These are phyloP conservation scores for Solanum pinnatisectum DNA, from an alignment of 257 asterid genomes.

Conservation along the genomic window DNA sequence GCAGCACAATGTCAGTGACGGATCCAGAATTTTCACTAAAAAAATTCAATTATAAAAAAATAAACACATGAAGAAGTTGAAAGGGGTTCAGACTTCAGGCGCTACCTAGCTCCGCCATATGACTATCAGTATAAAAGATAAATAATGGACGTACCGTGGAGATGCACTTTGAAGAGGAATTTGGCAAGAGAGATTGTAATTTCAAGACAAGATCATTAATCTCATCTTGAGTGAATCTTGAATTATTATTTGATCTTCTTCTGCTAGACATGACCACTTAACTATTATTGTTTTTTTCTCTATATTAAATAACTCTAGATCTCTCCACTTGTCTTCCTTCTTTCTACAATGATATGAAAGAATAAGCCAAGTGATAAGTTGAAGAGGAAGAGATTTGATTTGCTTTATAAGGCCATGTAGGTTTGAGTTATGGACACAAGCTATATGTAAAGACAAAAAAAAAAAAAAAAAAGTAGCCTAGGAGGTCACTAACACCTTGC, in stretches of 20 bases:
- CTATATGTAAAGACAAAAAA: not conserved
- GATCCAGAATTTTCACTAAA: too few species aligned
- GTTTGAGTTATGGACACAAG: not conserved
- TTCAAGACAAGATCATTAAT: constrained; percentile 37
- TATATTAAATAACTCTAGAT: not conserved
- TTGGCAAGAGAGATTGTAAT: constrained; percentile 48
- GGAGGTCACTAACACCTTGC: not conserved
- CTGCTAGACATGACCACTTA: constrained; percentile 36
- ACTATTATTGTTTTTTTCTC: not conserved
- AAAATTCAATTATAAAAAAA: not conserved
- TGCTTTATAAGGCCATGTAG: not conserved
- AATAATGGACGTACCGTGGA: constrained; percentile 28
- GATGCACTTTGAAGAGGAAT: constrained; percentile 24
- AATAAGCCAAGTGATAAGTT: constrained; percentile 9
- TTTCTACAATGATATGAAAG: not conserved
- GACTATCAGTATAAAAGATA: not conserved
- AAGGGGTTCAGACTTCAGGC: too few species aligned
- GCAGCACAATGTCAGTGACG: not conserved
- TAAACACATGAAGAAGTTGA: not conserved
- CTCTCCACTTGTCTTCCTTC: not conserved
- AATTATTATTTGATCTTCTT: constrained; percentile 15
- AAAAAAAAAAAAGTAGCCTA: not conserved
- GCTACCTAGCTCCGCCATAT: not conserved
- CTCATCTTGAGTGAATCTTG: constrained; percentile 44
- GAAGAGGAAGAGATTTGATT: not conserved